These are phyloP conservation scores for Marasmius sp. DNA, from an alignment of 1,284 basidiomycete genomes.

Conservation along the genomic window DNA sequence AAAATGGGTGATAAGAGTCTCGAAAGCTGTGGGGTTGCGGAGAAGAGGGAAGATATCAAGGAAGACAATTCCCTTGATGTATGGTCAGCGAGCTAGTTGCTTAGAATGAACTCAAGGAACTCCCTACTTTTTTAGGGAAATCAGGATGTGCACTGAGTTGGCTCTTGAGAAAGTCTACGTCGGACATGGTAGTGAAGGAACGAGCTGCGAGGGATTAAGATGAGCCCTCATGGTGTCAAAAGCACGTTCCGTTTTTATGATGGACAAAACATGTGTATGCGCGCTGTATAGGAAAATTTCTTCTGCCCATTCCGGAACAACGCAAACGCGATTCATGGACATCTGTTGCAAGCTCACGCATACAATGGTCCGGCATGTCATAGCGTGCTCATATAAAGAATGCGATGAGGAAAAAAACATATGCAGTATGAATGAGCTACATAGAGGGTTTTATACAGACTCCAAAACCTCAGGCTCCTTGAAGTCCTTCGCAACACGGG, in stretches of 20 bases:
- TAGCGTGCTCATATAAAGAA: constrained; percentile 22
- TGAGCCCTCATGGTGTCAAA: neutral
- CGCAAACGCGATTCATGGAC: neutral
- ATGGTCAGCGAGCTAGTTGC: neutral
- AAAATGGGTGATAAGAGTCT: constrained; percentile 90
- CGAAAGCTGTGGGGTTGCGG: constrained; percentile 80
- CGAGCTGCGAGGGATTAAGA: constrained; percentile 13
- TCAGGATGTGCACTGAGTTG: constrained; percentile 72
- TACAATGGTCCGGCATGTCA: constrained; percentile 3
- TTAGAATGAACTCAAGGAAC: neutral
- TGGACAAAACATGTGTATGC: neutral
- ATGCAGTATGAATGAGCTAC: constrained; percentile 21
- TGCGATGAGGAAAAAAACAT: constrained; percentile 17
- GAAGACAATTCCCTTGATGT: constrained; percentile 70
- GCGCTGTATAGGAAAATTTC: neutral
- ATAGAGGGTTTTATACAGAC: constrained; percentile 61
- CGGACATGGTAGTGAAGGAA: constrained; percentile 55
- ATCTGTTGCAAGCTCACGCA: neutral
- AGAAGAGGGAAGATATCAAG: constrained; percentile 92
- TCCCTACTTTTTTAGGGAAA: constrained; percentile 83
- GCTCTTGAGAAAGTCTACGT: constrained; percentile 72
- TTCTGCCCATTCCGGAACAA: too few relatives aligned
- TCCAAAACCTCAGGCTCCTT: constrained; percentile 90
- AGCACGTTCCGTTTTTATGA: neutral
- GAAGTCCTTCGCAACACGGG: constrained; percentile 86